phyloP scores from a whole-genome alignment of 176 grass and related monocot genomes.

The Oryza glumipatula region DNA sequence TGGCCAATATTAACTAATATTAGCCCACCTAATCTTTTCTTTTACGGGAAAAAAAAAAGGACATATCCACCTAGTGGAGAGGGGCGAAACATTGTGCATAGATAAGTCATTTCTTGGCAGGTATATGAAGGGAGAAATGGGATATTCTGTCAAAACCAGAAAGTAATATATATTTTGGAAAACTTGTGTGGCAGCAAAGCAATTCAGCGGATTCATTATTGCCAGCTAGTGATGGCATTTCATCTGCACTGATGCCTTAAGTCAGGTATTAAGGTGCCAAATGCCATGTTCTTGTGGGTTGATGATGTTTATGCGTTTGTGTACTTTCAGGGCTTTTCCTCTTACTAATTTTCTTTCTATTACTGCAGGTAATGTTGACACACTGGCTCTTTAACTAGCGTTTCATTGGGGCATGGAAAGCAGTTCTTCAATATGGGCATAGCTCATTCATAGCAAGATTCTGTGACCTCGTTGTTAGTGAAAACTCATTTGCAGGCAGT shows the following conservation, averaged over 20 bases:
- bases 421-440: neutral
- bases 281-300: neutral
- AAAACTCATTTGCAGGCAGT: neutral
- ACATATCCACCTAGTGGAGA: neutral
- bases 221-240: neutral
- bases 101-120: neutral
- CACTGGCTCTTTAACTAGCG: neutral
- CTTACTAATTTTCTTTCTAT: neutral
- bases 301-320: neutral
- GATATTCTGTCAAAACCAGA: neutral
- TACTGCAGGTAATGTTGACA: neutral
- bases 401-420: neutral
- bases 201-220: neutral
- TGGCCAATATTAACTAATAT: too few species aligned
- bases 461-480: neutral
- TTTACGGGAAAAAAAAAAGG: neutral
- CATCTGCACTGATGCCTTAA: neutral
- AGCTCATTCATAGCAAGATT: neutral
- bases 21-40: too few species aligned
- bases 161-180: neutral
- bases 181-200: conserved; percentile 3
- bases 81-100: conserved; percentile 1
- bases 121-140: neutral
- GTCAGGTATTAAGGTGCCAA: neutral
- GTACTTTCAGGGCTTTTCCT: neutral